phyloP scores from a whole-genome alignment of 306 rosid species.

The Cicer chorassanicum region DNA sequence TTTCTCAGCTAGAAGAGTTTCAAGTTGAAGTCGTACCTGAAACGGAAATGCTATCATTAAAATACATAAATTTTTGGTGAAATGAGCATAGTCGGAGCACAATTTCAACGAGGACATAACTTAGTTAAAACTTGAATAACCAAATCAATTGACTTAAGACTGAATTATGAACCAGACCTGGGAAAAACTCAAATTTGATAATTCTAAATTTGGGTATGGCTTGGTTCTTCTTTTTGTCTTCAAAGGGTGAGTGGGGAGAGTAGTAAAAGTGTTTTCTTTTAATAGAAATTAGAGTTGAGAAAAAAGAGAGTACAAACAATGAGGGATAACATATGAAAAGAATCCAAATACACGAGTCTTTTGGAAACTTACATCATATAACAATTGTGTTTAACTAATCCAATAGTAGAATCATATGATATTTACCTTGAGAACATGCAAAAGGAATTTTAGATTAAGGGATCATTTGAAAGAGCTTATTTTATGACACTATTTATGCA shows the following conservation, averaged over 20 bases:
- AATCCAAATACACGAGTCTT: neutral
- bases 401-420: neutral
- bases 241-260: slow-evolving; percentile 1
- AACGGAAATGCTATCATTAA: slow-evolving; percentile 40
- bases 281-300: neutral
- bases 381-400: neutral
- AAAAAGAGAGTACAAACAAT: neutral
- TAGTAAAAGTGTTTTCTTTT: neutral
- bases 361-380: neutral
- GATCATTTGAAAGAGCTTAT: neutral
- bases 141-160: slow-evolving; percentile 1
- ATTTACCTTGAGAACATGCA: neutral
- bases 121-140: slow-evolving; percentile 1
- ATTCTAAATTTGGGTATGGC: neutral
- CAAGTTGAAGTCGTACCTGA: slow-evolving; percentile 94
- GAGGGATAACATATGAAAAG: neutral
- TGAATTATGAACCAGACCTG: slow-evolving; percentile 17
- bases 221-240: slow-evolving; percentile 23
- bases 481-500: neutral
- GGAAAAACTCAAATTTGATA: slow-evolving; percentile 23
- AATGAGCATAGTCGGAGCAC: slow-evolving; percentile 19
- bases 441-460: neutral
- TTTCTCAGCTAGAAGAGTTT: slow-evolving; percentile 91
- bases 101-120: neutral
- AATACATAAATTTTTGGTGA: neutral